These are phyloP conservation scores for Dendrobium officinale DNA, from an alignment of 106 monocot genomes.

Conservation along the genomic window DNA sequence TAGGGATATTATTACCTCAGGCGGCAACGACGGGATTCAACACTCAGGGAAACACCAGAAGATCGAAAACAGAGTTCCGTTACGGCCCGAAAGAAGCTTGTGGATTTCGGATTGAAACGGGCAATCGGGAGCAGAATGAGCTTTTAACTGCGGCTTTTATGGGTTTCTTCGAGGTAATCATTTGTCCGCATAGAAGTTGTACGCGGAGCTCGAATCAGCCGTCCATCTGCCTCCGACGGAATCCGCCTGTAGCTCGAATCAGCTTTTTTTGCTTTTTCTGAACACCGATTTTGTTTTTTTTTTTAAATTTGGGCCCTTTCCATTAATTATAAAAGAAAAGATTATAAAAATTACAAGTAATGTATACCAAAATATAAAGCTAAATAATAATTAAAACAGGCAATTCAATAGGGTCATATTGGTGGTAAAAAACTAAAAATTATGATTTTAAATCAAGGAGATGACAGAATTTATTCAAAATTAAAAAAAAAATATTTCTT, in stretches of 20 bases:
- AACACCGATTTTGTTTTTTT: background rate
- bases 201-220: constrained; percentile 1
- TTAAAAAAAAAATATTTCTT: no score
- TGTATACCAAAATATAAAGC: no score
- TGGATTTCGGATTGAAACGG: background rate
- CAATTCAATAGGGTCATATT: no score
- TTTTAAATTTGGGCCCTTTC: background rate
- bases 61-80: background rate
- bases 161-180: background rate
- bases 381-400: no score
- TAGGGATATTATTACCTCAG: background rate
- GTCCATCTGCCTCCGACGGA: background rate
- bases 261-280: background rate
- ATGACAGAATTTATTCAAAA: no score
- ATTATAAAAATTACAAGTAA: no score
- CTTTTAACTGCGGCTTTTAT: background rate
- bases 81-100: background rate
- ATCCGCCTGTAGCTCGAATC: no score
- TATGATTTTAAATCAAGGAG: no score
- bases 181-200: constrained; percentile 1
- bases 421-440: no score
- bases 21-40: background rate
- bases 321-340: no score
- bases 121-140: background rate
- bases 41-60: background rate